Evolutionary conservation across 176 grass and related monocot genomes (phyloP), one percentile per base, ranked within the genome.

Genomic region (Cenchrus purpureus): DNA sequence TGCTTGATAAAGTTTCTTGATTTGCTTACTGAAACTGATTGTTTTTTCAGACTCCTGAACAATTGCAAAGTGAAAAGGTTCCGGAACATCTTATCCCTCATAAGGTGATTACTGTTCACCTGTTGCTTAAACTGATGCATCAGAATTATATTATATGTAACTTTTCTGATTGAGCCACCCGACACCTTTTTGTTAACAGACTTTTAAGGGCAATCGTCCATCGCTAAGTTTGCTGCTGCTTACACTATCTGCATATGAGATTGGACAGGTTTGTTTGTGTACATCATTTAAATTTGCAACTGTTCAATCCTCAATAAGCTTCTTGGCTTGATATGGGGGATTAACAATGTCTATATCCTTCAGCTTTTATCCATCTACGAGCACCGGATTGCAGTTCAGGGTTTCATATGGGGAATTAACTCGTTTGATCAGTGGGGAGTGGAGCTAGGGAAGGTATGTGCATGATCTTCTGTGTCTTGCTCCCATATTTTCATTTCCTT

Each of bases 361-460:
- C 86, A 99, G 97, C 86, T 99, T 83, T 88, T 99, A 79, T 87
- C 97, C 57, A 92, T 99, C 56, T 99, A 99, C 46, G 97, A 99
- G 76, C 88, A 99, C 50, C 76, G 97, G 77, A 82, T 96, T 80
- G 97, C 94, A 45, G 97, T 96, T 75, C 87, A 99, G 88, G 94
- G 97, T 75, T 99, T 99, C 83, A 83, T 91, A 89, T 99, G 94
- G 94, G 97, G 94, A 85, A 92, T 99, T 52, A 99, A 99, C 84
- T 99, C 94, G 2, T 99, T 97, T 77, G 97, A 99, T 76, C 97
- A 99, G 58, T 97, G 94, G 97, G 97, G 94, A 86, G 97, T 99
- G 80, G 97, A 99, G 62, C 83, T 99, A 55, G 94, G 94, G 86
- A 99, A 99, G 94, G 97, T 99, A 66, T 83, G 68, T 85, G 17